These are phyloP conservation scores for Pythium guiyangense DNA, from an alignment of 352 stramenopile genomes.

Conservation along the genomic window DNA sequence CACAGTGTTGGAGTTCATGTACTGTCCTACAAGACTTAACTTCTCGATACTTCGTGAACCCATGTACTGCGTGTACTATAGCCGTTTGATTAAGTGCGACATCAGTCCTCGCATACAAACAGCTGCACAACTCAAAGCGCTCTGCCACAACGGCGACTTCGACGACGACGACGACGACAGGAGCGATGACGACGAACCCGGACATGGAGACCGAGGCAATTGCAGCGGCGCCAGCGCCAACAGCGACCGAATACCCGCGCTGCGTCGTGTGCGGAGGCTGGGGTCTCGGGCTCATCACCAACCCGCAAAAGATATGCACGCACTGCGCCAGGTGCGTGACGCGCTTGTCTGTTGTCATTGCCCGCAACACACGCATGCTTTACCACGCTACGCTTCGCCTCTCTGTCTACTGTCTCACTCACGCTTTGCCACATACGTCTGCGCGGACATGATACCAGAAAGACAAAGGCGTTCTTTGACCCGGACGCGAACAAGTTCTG, in stretches of 20 bases:
- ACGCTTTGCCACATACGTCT: not conserved
- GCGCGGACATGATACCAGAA: slow-evolving; percentile 14
- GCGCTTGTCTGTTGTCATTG: not conserved
- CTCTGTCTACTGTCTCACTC: too few species aligned
- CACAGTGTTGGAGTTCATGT: too few species aligned
- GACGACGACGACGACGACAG: not conserved
- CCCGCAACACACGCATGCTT: too few species aligned
- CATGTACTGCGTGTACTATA: not conserved
- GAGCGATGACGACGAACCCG: not conserved
- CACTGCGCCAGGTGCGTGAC: slow-evolving; percentile 61
- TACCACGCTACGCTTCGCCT: too few species aligned
- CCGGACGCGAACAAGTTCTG: slow-evolving; percentile 62
- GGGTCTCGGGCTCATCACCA: slow-evolving; percentile 63
- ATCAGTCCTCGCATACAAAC: not conserved
- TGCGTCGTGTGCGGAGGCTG: slow-evolving; percentile 69
- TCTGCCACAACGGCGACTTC: not conserved
- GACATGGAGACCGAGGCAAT: not conserved
- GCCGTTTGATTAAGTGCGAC: not conserved
- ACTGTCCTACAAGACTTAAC: too few species aligned
- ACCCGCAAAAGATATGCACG: slow-evolving; percentile 62
- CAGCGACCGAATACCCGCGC: slow-evolving; percentile 33
- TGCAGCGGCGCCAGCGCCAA: not conserved
- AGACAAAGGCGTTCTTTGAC: slow-evolving; percentile 75
- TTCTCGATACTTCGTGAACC: not conserved
- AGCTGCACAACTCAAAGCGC: not conserved